Evolutionary conservation across 139 green algal genomes (phyloP), one percentile per base, ranked within the genome.

Genomic region (Zygnema circumcarinatum): DNA sequence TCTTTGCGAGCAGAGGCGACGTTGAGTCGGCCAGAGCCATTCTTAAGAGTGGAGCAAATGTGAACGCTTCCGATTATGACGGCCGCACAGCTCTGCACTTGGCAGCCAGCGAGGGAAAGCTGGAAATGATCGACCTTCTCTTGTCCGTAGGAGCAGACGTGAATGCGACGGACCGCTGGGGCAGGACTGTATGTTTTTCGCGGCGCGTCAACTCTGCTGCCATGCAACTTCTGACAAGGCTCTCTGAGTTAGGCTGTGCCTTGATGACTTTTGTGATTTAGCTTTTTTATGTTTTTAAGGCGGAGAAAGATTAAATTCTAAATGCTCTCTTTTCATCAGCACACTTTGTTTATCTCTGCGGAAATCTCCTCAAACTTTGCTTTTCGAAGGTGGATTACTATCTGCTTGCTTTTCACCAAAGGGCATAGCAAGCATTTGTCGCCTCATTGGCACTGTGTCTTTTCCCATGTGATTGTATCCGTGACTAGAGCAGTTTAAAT

Each of bases 31-130:
- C 86, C 1, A 36, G 11, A 56, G 0, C 21, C 41, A 25, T 90
- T 3, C 2, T 90, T 40, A 35, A 82, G 29, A 39, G 40, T 32
- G 85, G 85, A 36, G 85, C 31, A 31, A 32, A 90, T 38, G 85
- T 90, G 22, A 90, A 90, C 67, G 40, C 25, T 54, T 69, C 78
- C 21, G 90, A 93, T 68, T 93, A 93, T 52, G 92, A 94, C 36
- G 56, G 78, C 35, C 74, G 92, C 22, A 91, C 86, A 31, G 67
- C 92, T 25, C 79, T 94, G 35, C 92, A 94, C 87, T 41, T 94
- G 25, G 92, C 92, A 2, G 92, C 92, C 7, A 54, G 40, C 74
- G 86, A 92, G 76, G 79, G 85, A 7, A 42, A 83, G 16, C 39
- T 88, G 29, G 85, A 36, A 29, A 80, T 47, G 2, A 35, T 92